phyloP scores from a whole-genome alignment of 2,329 filamentous ascomycete species.

The Tolypocladium endophyticum region DNA sequence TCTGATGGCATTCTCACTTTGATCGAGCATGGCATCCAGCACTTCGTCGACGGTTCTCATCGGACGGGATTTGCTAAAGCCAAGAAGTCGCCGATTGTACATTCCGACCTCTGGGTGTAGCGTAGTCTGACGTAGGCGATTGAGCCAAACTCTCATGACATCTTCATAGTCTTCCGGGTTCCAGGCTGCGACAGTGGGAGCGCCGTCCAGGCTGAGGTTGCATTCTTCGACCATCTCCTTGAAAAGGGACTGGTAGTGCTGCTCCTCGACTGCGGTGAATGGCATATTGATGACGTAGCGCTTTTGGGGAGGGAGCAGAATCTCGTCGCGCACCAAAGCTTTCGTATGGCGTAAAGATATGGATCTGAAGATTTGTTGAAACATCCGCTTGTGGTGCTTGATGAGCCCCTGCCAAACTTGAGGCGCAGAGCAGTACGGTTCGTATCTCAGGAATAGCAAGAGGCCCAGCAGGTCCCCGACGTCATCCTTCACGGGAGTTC shows the following conservation, averaged over 20 bases:
- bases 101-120: constrained; percentile 75
- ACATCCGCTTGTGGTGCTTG: constrained; percentile 47
- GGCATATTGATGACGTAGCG: constrained; percentile 82
- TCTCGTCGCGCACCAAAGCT: constrained; percentile 64
- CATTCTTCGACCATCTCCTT: constrained; percentile 63
- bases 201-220: constrained; percentile 53
- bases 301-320: constrained; percentile 71
- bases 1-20: constrained; percentile 59
- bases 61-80: constrained; percentile 50
- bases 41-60: constrained; percentile 80
- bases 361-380: constrained; percentile 57
- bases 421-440: constrained; percentile 59
- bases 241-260: constrained; percentile 73
- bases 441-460: constrained; percentile 67
- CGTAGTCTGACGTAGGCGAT: constrained; percentile 68
- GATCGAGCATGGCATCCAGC: constrained; percentile 81
- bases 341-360: constrained; percentile 84
- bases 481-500: constrained; percentile 73
- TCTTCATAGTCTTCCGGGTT: constrained; percentile 53
- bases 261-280: constrained; percentile 82
- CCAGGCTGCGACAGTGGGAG: constrained; percentile 52
- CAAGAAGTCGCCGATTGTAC: constrained; percentile 53
- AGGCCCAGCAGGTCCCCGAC: constrained; percentile 70
- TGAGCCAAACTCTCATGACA: constrained; percentile 70
- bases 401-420: constrained; percentile 60